A percentile compares a stretch with the other conserved stretches of the same genome.
These are phyloP conservation scores for Stagonosporopsis vannaccii DNA, from an alignment of 2,329 filamentous ascomycete species.

Conservation along the genomic window DNA sequence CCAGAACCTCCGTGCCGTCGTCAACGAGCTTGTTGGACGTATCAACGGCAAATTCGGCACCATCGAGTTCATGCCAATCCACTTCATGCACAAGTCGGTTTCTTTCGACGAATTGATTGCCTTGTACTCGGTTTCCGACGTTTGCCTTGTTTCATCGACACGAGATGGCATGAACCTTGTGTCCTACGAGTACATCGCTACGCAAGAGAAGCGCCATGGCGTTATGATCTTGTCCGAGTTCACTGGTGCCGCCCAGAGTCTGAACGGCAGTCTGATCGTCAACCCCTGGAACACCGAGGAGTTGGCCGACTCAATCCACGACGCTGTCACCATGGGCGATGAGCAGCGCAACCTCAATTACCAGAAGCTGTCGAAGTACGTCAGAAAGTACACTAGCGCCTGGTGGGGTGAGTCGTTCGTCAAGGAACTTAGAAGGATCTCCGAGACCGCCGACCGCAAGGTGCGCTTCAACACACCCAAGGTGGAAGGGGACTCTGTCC, in stretches of 20 bases:
- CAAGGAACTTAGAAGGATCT: constrained; percentile 73
- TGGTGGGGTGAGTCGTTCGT: constrained; percentile 98
- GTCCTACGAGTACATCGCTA: constrained; percentile 97
- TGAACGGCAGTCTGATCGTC: constrained; percentile 92
- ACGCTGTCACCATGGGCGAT: constrained; percentile 94
- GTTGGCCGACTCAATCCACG: constrained; percentile 88
- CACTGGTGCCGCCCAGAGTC: constrained; percentile 90
- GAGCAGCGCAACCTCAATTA: constrained; percentile 88
- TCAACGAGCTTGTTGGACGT: constrained; percentile 94
- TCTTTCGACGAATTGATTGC: constrained; percentile 94
- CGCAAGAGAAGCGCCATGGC: constrained; percentile 87
- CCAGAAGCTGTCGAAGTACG: constrained; percentile 90
- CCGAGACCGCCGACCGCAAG: constrained; percentile 60
- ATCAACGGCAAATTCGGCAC: constrained; percentile 98
- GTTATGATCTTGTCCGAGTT: constrained; percentile 97
- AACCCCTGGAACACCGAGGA: constrained; percentile 99
- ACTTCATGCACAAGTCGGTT: constrained; percentile 97
- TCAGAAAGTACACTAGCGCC: constrained; percentile 94
- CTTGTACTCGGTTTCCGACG: constrained; percentile 89
- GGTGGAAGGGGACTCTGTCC: constrained; percentile 10
- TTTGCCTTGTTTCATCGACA: constrained; percentile 92
- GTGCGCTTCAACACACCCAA: constrained; percentile 37
- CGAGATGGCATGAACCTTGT: constrained; percentile 99
- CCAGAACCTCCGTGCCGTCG: constrained; percentile 91
- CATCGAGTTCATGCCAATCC: constrained; percentile 98